Evolutionary conservation across 2,329 filamentous ascomycete genomes (phyloP).

Genomic region (Penicillium sp.): DNA sequence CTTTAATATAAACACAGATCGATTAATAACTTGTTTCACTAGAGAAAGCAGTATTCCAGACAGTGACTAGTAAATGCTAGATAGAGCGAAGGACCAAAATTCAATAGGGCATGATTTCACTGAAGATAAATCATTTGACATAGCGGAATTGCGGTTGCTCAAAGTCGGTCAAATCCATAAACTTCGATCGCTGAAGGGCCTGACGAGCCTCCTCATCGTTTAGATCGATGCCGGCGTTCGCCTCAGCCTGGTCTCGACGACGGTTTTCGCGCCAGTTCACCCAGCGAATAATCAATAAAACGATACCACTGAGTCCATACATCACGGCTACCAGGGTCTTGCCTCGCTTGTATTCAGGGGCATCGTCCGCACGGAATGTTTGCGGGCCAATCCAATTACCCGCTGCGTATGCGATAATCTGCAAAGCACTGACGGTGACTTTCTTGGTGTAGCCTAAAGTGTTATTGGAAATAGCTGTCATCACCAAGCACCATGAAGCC

Average conservation of each 20-base stretch:
- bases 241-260: conserved; percentile 16
- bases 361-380: conserved; percentile 39
- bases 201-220: not conserved
- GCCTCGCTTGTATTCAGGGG: conserved; percentile 30
- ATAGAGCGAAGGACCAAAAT: no score
- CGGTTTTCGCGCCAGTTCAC: conserved; percentile 8
- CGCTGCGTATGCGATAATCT: conserved; percentile 41
- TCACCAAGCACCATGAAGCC: conserved; percentile 21
- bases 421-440: conserved; percentile 34
- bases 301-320: conserved; percentile 8
- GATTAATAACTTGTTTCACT: no score
- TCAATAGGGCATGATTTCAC: no score
- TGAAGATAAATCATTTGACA: no score
- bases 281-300: no score
- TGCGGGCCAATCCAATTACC: conserved; percentile 48
- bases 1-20: no score
- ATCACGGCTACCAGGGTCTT: conserved; percentile 20
- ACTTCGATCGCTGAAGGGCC: conserved; percentile 4
- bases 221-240: conserved; percentile 11
- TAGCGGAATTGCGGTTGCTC: conserved; percentile 18
- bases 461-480: conserved; percentile 26
- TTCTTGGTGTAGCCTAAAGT: conserved; percentile 41
- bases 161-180: conserved; percentile 19
- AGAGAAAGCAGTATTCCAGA: no score
- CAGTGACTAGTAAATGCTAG: no score